Evolutionary conservation across 371 early-diverging fungal species (phyloP), one percentile per base, ranked within the genome.

Genomic region (Mortierella sp.): DNA sequence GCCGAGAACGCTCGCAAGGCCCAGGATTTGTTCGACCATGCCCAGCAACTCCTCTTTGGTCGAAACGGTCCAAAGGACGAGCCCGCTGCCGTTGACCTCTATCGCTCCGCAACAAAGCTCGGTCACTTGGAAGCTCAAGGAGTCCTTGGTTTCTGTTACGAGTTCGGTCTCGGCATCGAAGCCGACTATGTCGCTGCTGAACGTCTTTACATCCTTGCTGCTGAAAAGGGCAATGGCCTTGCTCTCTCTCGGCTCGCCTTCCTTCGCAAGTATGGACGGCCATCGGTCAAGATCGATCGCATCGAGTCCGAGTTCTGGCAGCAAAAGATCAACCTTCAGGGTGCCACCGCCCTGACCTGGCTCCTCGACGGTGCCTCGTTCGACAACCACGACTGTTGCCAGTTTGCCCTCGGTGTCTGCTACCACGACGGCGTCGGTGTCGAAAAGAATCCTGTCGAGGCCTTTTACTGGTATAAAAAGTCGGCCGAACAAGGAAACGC

Each of bases 401-500:
- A 85, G 47, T 94, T 91, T 64, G 84, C 84, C 9, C 82, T 91
- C 14, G 93, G 93, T 5, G 84, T 88, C n/a, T 95, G 94, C 74
- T 95, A 93, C 72, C 93, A 95, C 74, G 90, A 93, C 43, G 97
- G 96, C 23, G 83, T 91, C 44, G 95, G 94, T 19, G 89, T 91
- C 6, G 85, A 87, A 60, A 87, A 88, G 73, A 82, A 93, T 61
- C 75, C 89, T 0, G 60, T 73, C 4, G 84, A 87, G 66, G 95
- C 96, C 7, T 87, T 95, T 25, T 64, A 84, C 60, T 95, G 92
- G 91, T 96, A 93, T 72, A 69, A 66, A 23, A 71, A 85, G 57
- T 84, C 95, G 15, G 93, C 95, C 3, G 88, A 87, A 59, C 83
- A 86, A 50, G 96, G 95, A 18, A 92, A 92, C 75, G 89, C 90